Evolutionary conservation across 306 rosid species (phyloP).

Genomic region (Carpinus viminea): DNA sequence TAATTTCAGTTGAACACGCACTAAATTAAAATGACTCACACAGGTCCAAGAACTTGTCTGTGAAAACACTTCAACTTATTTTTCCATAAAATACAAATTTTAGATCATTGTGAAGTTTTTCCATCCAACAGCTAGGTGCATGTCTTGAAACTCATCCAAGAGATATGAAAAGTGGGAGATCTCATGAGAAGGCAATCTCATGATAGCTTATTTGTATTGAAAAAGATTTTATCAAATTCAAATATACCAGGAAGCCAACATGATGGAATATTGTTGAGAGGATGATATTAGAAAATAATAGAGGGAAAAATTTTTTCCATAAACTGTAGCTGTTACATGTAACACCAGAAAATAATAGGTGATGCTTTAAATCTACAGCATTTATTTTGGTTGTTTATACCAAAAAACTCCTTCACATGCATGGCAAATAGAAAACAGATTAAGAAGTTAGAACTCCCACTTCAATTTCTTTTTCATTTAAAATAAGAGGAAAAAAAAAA

Average conservation of each 20-base stretch:
- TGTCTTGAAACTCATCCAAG: not conserved
- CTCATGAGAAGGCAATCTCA: not conserved
- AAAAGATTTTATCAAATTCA: not conserved
- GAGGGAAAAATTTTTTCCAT: too few species aligned
- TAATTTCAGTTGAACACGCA: too few species aligned
- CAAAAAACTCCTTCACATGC: too few species aligned
- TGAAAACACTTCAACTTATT: not conserved
- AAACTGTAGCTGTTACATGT: not conserved
- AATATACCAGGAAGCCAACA: not conserved
- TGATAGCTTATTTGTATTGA: not conserved
- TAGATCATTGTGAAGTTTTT: not conserved
- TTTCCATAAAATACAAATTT: not conserved
- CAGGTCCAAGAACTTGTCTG: too few species aligned
- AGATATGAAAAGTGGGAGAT: not conserved
- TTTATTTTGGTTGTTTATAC: not conserved
- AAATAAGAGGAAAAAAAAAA: too few species aligned
- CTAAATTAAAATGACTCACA: too few species aligned
- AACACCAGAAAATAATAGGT: not conserved
- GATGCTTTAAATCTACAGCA: not conserved
- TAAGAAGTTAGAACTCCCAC: not conserved
- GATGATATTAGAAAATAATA: not conserved
- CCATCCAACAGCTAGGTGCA: not conserved
- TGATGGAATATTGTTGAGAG: not conserved
- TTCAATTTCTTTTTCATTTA: not conserved
- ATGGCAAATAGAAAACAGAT: not conserved